Evolutionary conservation across 441 rosid species (phyloP).

Genomic region (Pelargonium citronellum): DNA sequence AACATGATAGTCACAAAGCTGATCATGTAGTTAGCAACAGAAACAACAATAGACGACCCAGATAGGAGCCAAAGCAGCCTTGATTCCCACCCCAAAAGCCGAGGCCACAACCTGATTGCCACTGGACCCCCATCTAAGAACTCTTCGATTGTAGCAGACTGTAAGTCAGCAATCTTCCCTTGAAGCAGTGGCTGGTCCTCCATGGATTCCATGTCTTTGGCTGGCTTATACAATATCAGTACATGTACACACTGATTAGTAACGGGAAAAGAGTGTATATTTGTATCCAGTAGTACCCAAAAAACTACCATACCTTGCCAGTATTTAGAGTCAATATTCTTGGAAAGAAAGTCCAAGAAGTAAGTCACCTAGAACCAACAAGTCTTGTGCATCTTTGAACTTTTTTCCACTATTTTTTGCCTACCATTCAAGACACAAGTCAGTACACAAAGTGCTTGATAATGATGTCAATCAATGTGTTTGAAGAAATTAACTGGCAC

Average conservation of each 20-base stretch:
- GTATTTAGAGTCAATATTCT: too few species aligned
- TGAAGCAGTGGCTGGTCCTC: conserved; percentile 46
- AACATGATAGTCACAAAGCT: conserved; percentile 81
- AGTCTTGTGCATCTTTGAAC: neutral
- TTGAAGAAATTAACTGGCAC: too few species aligned
- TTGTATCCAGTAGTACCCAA: too few species aligned
- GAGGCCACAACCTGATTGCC: conserved; percentile 61
- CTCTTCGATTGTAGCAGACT: conserved; percentile 59
- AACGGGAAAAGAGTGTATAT: too few species aligned
- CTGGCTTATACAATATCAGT: neutral
- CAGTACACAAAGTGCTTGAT: neutral
- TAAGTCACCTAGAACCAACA: too few species aligned
- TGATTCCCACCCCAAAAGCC: conserved; percentile 72
- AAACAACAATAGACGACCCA: conserved; percentile 65
- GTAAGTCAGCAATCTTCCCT: conserved; percentile 45
- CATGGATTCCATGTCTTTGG: conserved; percentile 27
- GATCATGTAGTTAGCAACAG: conserved; percentile 73
- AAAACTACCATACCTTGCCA: too few species aligned
- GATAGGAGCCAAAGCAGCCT: conserved; percentile 73
- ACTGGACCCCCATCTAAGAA: conserved; percentile 38
- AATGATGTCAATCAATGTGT: too few species aligned
- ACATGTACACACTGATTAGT: too few species aligned
- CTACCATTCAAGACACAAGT: neutral
- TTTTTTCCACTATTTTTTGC: neutral
- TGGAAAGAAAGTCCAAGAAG: neutral